Evolutionary conservation across 768 basidiomycete genomes (phyloP).

Genomic region (Mrakia frigida): DNA sequence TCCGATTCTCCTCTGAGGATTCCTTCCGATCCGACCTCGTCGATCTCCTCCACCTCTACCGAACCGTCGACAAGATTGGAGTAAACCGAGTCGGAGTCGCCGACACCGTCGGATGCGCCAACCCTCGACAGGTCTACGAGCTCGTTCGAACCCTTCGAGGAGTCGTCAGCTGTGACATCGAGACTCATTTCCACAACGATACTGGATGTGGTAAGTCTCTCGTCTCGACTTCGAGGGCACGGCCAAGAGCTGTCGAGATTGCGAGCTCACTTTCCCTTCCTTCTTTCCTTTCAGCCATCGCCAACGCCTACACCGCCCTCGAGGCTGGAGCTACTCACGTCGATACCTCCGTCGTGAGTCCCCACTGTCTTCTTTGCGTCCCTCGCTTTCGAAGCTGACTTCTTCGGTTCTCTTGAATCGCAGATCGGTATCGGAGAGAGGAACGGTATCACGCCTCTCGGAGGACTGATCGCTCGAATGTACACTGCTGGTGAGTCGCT

Average conservation of each 20-base stretch:
- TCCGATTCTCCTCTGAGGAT: conserved; percentile 99
- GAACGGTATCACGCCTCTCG: conserved; percentile 96
- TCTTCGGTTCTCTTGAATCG: not conserved
- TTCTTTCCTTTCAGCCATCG: conserved; percentile 54
- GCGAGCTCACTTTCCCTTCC: too few species aligned
- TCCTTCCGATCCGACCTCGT: conserved; percentile 99
- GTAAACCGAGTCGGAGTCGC: conserved; percentile 98
- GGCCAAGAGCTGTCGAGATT: too few species aligned
- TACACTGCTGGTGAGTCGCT: conserved; percentile 30
- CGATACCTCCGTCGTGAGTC: conserved; percentile 63
- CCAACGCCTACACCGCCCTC: conserved; percentile 95
- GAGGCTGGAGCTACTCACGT: conserved; percentile 99
- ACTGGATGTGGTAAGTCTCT: conserved; percentile 54
- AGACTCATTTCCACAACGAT: conserved; percentile 97
- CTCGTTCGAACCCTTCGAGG: conserved; percentile 92
- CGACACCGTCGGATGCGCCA: conserved; percentile 98
- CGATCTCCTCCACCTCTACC: conserved; percentile 96
- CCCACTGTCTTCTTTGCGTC: too few species aligned
- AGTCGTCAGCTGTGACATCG: conserved; percentile 95
- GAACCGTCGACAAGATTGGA: conserved; percentile 98
- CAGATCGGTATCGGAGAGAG: conserved; percentile 98
- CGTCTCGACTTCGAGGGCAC: too few species aligned
- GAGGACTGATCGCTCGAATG: conserved; percentile 92
- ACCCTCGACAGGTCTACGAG: conserved; percentile 97
- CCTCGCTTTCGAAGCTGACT: not conserved